Conservation (phyloP, 805 yeast genomes). For the Cyberlindnera xishuangbannaensis region DNA sequence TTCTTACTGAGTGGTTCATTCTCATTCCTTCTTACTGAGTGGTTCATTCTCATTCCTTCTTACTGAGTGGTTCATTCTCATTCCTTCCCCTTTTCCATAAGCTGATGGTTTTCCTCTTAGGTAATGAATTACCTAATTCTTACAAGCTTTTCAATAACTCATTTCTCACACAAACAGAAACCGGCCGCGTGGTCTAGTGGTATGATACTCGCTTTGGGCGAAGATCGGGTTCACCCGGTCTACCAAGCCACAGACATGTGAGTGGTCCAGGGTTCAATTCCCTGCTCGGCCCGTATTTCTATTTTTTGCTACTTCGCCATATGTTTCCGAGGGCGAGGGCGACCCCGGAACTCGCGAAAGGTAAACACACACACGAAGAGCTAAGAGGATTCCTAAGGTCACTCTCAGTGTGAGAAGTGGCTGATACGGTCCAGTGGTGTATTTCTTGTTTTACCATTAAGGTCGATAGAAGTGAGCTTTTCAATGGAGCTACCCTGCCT, state of each 20-base stretch:
- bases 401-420: background rate
- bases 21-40: too few relatives aligned
- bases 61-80: too few relatives aligned
- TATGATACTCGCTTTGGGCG: slow-evolving; percentile 29
- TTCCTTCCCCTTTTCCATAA: too few relatives aligned
- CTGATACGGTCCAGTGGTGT: too few relatives aligned
- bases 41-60: too few relatives aligned
- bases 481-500: too few relatives aligned
- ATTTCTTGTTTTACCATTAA: too few relatives aligned
- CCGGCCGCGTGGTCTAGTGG: slow-evolving; percentile 28
- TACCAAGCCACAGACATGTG: slow-evolving; percentile 21
- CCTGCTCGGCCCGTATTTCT: slow-evolving; percentile 28
- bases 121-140: background rate
- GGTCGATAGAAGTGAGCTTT: too few relatives aligned
- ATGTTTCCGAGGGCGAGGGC: slow-evolving; percentile 20
- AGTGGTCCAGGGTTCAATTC: slow-evolving; percentile 31
- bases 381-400: background rate
- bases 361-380: slow-evolving; percentile 2
- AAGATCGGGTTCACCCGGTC: slow-evolving; percentile 15
- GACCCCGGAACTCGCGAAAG: too few relatives aligned
- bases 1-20: too few relatives aligned
- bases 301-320: slow-evolving; percentile 1
- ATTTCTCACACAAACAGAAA: slow-evolving; percentile 1
- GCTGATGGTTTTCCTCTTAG: background rate
- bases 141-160: too few relatives aligned